Evolutionary conservation across 2,329 filamentous ascomycete species (phyloP), one percentile per base, ranked within the genome.

Genomic region (Didymella pinodella): DNA sequence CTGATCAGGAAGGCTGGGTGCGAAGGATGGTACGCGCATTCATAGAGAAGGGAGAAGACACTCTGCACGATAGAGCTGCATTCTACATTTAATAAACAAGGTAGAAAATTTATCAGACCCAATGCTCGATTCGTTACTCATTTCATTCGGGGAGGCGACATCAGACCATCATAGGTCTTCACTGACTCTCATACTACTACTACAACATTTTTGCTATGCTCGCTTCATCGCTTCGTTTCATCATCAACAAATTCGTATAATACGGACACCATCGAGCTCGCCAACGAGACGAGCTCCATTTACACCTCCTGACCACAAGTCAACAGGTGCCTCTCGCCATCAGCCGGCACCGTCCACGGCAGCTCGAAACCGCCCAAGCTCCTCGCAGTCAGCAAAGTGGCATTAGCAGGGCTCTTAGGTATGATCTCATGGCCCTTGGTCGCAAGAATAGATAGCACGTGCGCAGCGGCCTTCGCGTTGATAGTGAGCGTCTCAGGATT

Each of bases 401-500:
- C 63, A 47, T 76, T 76, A 2, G 69, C 65, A 1, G 72, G 67
- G 59, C 69, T 75, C 66, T 73, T 74, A 4, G 75, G 75, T 8
- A 77, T 77, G 8, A 76, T 57, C 26, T 76, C 63, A 20, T 69
- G 55, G 6, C 75, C 75, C 22, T 60, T 66, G 2, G 66, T 73
- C 0, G 75, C 71, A 16, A 77, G 61, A 8, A 75, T 67, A 0
- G 71, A 72, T 2, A 77, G 61, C 0, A 76, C 75, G 38, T 77
- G 74, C 14, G 75, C 75, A 52, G 72, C 73, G 53, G 75, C 72
- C 67, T 77, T 75, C 2, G 76, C 72, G 53, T 78, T 78, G 38
- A 77, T 62, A 7, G 75, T 67, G 31, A 78, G 66, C 2, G 77
- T 78, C 2, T 67, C 69, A 3, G 72, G 63, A 45, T 77, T 75